These are phyloP conservation scores for Aureobasidium musti DNA, from an alignment of 2,329 filamentous ascomycete species.

Conservation along the genomic window DNA sequence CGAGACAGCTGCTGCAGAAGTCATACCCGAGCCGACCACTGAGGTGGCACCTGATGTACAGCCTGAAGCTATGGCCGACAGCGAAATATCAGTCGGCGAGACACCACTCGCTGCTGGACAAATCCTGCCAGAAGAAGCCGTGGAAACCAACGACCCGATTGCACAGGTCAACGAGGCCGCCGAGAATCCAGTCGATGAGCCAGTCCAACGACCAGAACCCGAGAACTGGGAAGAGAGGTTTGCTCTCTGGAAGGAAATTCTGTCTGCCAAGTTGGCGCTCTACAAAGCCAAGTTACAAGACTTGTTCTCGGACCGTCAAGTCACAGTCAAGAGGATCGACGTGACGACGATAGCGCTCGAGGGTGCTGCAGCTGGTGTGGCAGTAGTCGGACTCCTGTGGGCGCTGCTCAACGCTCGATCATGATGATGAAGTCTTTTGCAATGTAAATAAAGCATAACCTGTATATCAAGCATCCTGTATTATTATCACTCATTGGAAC, in stretches of 20 bases:
- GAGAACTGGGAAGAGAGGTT: slow-evolving; percentile 23
- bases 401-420: slow-evolving; percentile 40
- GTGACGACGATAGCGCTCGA: slow-evolving; percentile 50
- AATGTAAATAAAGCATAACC: slow-evolving; percentile 23
- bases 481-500: slow-evolving; percentile 57
- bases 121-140: slow-evolving; percentile 35
- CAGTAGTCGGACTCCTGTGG: slow-evolving; percentile 42
- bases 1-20: slow-evolving; percentile 31
- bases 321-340: slow-evolving; percentile 51
- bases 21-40: slow-evolving; percentile 11
- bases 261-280: background rate
- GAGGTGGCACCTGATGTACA: slow-evolving; percentile 9
- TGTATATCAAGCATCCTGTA: slow-evolving; percentile 28
- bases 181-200: background rate
- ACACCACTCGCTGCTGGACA: slow-evolving; percentile 33
- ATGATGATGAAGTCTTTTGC: slow-evolving; percentile 29
- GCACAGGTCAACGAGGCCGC: background rate
- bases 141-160: slow-evolving; percentile 28
- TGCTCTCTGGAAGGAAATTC: slow-evolving; percentile 9
- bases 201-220: background rate
- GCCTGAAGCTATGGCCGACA: slow-evolving; percentile 4
- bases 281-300: slow-evolving; percentile 34
- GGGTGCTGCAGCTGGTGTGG: slow-evolving; percentile 48
- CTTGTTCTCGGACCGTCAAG: slow-evolving; percentile 48
- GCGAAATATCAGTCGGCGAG: slow-evolving; percentile 26